Conservation (phyloP, 208 protist species). For the Naegleria fowleri region DNA sequence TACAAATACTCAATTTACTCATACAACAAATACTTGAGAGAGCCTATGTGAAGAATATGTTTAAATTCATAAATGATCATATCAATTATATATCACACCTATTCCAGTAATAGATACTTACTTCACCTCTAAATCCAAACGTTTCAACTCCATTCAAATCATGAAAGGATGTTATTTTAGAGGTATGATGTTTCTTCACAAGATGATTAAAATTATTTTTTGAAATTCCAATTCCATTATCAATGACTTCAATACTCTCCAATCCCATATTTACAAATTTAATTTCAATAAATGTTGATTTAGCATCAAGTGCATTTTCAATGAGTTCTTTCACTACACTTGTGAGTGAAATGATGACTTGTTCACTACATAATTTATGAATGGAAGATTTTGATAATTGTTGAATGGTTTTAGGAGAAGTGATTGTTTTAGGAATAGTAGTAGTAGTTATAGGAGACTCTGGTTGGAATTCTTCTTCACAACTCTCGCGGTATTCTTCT, state of each 20-base stretch:
- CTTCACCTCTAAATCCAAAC: slow-evolving; percentile 54
- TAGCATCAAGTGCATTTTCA: slow-evolving; percentile 62
- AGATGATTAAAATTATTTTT: neutral
- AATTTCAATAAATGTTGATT: slow-evolving; percentile 43
- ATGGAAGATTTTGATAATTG: slow-evolving; percentile 25
- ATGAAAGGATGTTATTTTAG: slow-evolving; percentile 41
- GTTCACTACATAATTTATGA: slow-evolving; percentile 55
- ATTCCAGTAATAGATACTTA: no score
- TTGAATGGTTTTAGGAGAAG: no score
- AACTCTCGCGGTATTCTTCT: no score
- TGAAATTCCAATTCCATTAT: slow-evolving; percentile 5
- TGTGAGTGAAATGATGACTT: slow-evolving; percentile 56
- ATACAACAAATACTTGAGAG: slow-evolving; percentile 17
- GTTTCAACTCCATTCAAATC: slow-evolving; percentile 39
- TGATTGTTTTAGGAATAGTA: no score
- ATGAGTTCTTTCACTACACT: slow-evolving; percentile 61
- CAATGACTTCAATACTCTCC: neutral
- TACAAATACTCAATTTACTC: neutral
- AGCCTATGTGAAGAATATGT: no score
- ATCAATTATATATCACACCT: no score
- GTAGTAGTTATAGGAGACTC: no score
- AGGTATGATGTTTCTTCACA: slow-evolving; percentile 39
- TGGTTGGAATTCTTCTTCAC: no score
- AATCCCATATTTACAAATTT: neutral
- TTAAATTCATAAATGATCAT: no score